phyloP scores from a whole-genome alignment of 306 rosid genomes.

The Cicer cuneatum region DNA sequence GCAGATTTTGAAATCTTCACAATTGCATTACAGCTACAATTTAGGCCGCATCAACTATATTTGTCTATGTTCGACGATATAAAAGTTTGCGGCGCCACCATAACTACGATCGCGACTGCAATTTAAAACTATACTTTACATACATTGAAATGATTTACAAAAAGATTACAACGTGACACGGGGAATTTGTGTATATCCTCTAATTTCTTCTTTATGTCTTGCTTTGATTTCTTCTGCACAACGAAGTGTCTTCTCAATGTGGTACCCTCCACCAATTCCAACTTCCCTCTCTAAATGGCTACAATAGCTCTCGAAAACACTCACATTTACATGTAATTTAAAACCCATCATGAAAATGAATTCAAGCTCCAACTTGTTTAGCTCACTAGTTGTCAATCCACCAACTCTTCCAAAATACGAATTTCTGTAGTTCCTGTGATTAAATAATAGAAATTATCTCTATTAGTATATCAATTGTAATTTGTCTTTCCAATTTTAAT shows the following conservation, averaged over 20 bases:
- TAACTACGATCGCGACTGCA: no score
- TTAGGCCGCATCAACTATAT: no score
- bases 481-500: neutral
- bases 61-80: no score
- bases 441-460: neutral
- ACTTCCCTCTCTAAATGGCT: conserved; percentile 91
- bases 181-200: conserved; percentile 54
- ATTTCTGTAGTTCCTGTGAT: conserved; percentile 79
- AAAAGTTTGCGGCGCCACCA: no score
- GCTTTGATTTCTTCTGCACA: conserved; percentile 83
- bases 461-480: neutral
- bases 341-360: conserved; percentile 83
- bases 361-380: conserved; percentile 80
- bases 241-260: conserved; percentile 76
- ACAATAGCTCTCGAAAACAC: conserved; percentile 94
- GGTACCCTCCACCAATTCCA: conserved; percentile 87
- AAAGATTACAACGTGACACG: conserved; percentile 58
- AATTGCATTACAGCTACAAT: no score
- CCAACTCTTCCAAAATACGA: conserved; percentile 93
- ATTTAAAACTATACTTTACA: no score
- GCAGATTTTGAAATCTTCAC: no score
- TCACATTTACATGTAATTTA: conserved; percentile 90
- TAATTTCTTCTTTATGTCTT: conserved; percentile 54
- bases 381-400: conserved; percentile 71
- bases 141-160: no score